These are phyloP conservation scores for Salinomyces thailandicus DNA, from an alignment of 2,329 filamentous ascomycete genomes.

Conservation along the genomic window DNA sequence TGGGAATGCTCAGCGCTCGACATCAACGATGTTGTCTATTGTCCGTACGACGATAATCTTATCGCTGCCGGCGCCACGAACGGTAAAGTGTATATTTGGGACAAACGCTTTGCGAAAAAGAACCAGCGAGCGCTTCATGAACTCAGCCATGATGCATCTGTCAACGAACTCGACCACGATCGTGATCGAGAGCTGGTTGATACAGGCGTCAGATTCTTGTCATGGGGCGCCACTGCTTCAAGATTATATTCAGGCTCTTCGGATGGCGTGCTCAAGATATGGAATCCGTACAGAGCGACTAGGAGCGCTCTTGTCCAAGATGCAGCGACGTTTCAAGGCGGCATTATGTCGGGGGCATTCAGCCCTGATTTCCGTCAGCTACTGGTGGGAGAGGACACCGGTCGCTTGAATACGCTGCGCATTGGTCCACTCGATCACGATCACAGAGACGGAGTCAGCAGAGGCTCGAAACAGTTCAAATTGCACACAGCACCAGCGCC, in stretches of 20 bases:
- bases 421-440: conserved; percentile 24
- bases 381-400: conserved; percentile 47
- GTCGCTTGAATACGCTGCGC: conserved; percentile 43
- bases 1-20: conserved; percentile 49
- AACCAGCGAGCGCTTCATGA: conserved; percentile 37
- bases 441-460: conserved; percentile 12
- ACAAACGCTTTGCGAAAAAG: conserved; percentile 34
- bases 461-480: conserved; percentile 12
- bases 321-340: conserved; percentile 38
- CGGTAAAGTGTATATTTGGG: conserved; percentile 51
- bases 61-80: conserved; percentile 51
- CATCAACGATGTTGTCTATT: conserved; percentile 47
- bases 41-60: conserved; percentile 39
- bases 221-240: conserved; percentile 44
- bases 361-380: conserved; percentile 46
- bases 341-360: conserved; percentile 49
- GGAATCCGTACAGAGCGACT: conserved; percentile 45
- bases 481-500: conserved; percentile 7
- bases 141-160: conserved; percentile 41
- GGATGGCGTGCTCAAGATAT: conserved; percentile 49
- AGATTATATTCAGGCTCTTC: conserved; percentile 51
- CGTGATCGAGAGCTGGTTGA: conserved; percentile 41
- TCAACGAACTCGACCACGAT: conserved; percentile 38
- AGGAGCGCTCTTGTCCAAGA: conserved; percentile 45
- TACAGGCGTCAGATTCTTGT: conserved; percentile 47